Evolutionary conservation across 176 grass and related monocot species (phyloP), one percentile per base, ranked within the genome.

Genomic region (Ensete glaucum): DNA sequence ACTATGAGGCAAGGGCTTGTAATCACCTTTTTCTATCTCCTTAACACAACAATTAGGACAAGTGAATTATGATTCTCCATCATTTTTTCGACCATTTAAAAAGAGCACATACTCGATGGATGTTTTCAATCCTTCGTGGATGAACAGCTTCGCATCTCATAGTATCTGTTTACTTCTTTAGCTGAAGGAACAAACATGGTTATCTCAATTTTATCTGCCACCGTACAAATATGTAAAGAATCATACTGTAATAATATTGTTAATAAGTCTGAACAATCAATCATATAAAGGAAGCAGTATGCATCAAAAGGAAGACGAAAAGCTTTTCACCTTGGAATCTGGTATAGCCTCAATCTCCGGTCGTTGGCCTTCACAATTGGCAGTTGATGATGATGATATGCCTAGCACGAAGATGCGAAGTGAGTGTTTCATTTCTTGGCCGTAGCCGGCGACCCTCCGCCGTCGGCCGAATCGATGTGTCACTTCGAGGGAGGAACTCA

Each of bases 141-240:
- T 64, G 76, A 90, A 74, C 12, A 43, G 69, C 62, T 78, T 92
- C 0, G 83, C 59, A 55, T 83, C 81, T 83, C 81, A 84, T 92
- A 96, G 84, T 86, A 96, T 85, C 65, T 80, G 55, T 69, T 85
- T 55, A 96, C 74, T 83, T 90, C 83, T 87, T 83, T 83, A 80
- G 89, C 83, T 56, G 79, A 78, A 85, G 85, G 89, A 75, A 88
- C 81, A 67, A 83, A 88, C 22, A 23, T 23, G 22, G 0, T 23
- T 0, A 23, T 23, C 22, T 23, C 22, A 23, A 0, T 23, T 23
- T 0, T 23, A 23, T 23, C 22, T 23, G 22, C 22, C 22, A 23
- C 22, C 22, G 22, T 23, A 23, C 22, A 23, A 23, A 23, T 23
- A 0, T 23, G 81, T 73, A 26, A 52, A 80, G 25, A 71, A 66